phyloP scores from a whole-genome alignment of 768 basidiomycete genomes.

The Cystoderma amianthinum region DNA sequence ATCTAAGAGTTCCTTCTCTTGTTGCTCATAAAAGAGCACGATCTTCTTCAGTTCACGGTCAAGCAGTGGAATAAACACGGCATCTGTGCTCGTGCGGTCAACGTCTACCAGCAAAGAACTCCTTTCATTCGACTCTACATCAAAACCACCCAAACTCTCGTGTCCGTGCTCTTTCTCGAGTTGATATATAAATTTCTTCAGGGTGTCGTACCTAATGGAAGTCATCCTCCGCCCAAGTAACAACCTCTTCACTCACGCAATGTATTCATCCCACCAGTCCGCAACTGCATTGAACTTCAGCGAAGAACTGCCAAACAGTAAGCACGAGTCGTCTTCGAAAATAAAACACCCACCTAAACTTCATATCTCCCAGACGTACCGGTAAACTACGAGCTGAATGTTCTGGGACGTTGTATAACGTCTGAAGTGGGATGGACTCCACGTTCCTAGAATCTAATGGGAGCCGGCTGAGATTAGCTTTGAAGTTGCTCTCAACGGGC shows the following conservation, averaged over 20 bases:
- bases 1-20: constrained; percentile 65
- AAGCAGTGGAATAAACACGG: constrained; percentile 64
- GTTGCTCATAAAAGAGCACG: constrained; percentile 64
- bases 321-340: background rate
- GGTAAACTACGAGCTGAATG: constrained; percentile 9
- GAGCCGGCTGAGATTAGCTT: too few relatives aligned
- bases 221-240: background rate
- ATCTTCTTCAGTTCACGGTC: constrained; percentile 85
- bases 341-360: constrained; percentile 64
- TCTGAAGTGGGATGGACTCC: constrained; percentile 32
- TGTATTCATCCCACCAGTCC: constrained; percentile 92
- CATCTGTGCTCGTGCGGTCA: constrained; percentile 36
- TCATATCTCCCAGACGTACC: constrained; percentile 32
- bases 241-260: constrained; percentile 48
- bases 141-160: constrained; percentile 24
- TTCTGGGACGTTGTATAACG: background rate
- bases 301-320: constrained; percentile 46
- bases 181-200: constrained; percentile 83
- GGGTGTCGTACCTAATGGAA: constrained; percentile 61
- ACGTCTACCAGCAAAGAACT: constrained; percentile 43
- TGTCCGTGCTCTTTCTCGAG: constrained; percentile 70
- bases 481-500: too few relatives aligned
- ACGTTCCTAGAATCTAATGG: constrained; percentile 17
- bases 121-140: constrained; percentile 61
- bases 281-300: constrained; percentile 88